These are phyloP conservation scores for Madurella mycetomatis DNA, from an alignment of 2,329 filamentous ascomycete species.

Conservation along the genomic window DNA sequence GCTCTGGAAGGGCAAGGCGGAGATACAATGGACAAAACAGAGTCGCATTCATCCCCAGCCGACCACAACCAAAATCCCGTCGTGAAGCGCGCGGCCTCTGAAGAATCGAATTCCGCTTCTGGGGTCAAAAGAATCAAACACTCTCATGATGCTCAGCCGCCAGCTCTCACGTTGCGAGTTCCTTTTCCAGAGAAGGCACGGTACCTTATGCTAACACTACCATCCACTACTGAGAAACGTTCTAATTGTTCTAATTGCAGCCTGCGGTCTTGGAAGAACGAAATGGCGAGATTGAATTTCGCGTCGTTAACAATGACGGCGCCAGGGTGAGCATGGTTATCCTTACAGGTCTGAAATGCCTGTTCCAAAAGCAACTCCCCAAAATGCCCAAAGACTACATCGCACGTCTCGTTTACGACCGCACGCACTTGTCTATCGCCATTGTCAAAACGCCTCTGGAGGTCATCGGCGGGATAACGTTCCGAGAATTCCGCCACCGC, in stretches of 20 bases:
- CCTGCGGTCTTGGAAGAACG: constrained; percentile 91
- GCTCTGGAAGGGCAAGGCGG: too few species aligned
- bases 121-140: constrained; percentile 60
- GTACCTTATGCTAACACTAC: constrained; percentile 98
- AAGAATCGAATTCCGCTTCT: constrained; percentile 56
- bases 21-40: constrained; percentile 7
- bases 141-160: constrained; percentile 44
- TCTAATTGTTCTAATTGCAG: constrained; percentile 79
- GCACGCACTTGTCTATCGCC: constrained; percentile 91
- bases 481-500: constrained; percentile 86
- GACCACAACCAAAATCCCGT: neutral
- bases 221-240: constrained; percentile 96
- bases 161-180: constrained; percentile 54
- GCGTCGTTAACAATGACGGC: constrained; percentile 96
- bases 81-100: constrained; percentile 66
- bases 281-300: constrained; percentile 90
- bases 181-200: constrained; percentile 84
- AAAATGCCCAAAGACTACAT: constrained; percentile 99
- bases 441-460: constrained; percentile 96
- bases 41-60: neutral
- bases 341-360: constrained; percentile 90
- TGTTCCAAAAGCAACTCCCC: constrained; percentile 96
- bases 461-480: constrained; percentile 95
- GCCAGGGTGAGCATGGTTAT: constrained; percentile 86
- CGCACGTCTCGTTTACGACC: constrained; percentile 92